These are phyloP conservation scores for Mitragyna speciosa DNA, from an alignment of 257 asterid species.

Conservation along the genomic window DNA sequence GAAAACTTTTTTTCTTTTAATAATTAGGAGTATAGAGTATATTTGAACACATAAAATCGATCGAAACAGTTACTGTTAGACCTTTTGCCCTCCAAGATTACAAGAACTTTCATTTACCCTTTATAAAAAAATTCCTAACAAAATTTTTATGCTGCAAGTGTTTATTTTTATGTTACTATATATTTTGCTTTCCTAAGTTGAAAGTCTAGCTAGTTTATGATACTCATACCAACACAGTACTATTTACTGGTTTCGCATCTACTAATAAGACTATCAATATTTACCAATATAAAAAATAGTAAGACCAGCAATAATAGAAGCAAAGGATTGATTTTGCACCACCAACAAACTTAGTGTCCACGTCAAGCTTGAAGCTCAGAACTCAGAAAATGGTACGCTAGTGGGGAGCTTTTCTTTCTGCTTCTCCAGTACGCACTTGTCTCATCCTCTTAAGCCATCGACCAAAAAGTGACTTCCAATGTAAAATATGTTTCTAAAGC, in stretches of 20 bases:
- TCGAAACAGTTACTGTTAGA: too few species aligned
- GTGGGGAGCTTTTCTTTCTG: conserved; percentile 7
- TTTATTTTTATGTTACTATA: not conserved
- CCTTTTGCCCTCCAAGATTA: too few species aligned
- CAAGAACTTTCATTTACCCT: too few species aligned
- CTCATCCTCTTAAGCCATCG: not conserved
- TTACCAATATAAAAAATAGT: too few species aligned
- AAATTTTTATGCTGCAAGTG: not conserved
- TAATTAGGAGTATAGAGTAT: too few species aligned
- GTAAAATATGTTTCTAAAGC: not conserved
- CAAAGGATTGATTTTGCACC: not conserved
- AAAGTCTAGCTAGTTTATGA: not conserved
- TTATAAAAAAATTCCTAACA: too few species aligned
- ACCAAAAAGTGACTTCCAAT: not conserved
- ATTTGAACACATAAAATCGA: too few species aligned
- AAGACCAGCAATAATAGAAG: not conserved
- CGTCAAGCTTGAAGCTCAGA: conserved; percentile 10
- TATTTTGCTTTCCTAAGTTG: not conserved
- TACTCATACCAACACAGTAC: not conserved
- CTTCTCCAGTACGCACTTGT: conserved; percentile 14
- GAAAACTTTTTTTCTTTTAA: too few species aligned
- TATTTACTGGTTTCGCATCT: too few species aligned
- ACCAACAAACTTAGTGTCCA: conserved; percentile 20
- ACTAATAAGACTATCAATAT: too few species aligned
- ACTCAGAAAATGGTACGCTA: conserved; percentile 2